phyloP scores from a whole-genome alignment of 1,284 basidiomycete species.

The Moesziomyces sp. region DNA sequence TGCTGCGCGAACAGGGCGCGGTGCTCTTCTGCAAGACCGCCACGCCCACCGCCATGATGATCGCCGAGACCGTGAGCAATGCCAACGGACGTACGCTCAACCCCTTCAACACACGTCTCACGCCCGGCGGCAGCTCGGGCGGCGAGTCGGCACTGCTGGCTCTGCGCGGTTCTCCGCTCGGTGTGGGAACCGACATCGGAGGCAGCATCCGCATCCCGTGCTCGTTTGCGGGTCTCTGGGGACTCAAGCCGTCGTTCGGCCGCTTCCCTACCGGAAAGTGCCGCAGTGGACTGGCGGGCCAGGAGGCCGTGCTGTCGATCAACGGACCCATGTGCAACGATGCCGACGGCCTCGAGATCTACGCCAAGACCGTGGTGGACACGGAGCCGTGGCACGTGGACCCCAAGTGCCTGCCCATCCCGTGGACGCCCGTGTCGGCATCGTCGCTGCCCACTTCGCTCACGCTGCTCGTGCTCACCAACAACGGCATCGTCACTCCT shows the following conservation, averaged over 20 bases:
- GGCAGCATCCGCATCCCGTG: conserved; percentile 52
- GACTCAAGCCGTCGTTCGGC: conserved; percentile 47
- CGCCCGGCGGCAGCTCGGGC: conserved; percentile 51
- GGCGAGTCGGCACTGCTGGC: conserved; percentile 54
- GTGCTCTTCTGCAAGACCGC: conserved; percentile 52
- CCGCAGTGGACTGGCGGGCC: conserved; percentile 43
- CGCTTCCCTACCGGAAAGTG: conserved; percentile 43
- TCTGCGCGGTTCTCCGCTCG: conserved; percentile 39
- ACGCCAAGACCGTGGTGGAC: conserved; percentile 43
- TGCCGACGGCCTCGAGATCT: conserved; percentile 42
- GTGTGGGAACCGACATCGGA: conserved; percentile 54
- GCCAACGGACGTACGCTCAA: conserved; percentile 44
- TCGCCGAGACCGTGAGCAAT: conserved; percentile 46
- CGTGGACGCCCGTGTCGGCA: conserved; percentile 37
- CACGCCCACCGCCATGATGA: conserved; percentile 51
- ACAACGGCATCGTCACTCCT: conserved; percentile 75
- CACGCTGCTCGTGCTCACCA: conserved; percentile 75
- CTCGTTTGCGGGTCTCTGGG: conserved; percentile 42
- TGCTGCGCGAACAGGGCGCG: conserved; percentile 37
- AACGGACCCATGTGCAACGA: conserved; percentile 51
- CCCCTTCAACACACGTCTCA: conserved; percentile 34
- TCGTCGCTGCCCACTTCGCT: conserved; percentile 62
- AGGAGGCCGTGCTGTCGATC: conserved; percentile 45
- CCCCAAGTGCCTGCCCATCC: conserved; percentile 49
- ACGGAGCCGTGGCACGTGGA: conserved; percentile 48